Evolutionary conservation across 345 rosid genomes (phyloP).

Genomic region (Aegle marmelos): DNA sequence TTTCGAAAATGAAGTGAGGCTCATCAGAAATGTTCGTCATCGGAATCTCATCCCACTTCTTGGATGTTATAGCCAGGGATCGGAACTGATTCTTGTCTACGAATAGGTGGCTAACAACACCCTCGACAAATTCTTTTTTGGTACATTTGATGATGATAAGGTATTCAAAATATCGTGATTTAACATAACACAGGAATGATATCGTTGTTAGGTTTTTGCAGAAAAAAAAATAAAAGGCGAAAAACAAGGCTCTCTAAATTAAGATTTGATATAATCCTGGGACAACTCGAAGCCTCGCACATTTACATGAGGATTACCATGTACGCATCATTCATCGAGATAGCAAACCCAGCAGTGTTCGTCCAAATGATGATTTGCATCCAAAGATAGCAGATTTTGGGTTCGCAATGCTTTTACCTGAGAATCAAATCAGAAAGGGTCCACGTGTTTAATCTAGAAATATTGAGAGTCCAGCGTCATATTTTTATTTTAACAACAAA

Average conservation of each 20-base stretch:
- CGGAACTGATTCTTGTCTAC: slow-evolving; percentile 40
- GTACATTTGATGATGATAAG: background rate
- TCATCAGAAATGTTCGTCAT: slow-evolving; percentile 53
- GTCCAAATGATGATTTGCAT: slow-evolving; percentile 36
- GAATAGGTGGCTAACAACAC: slow-evolving; percentile 49
- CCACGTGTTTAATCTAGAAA: no score
- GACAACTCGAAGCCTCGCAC: slow-evolving; percentile 46
- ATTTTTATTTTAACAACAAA: no score
- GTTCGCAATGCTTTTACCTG: slow-evolving; percentile 45
- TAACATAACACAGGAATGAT: no score
- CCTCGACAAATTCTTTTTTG: slow-evolving; percentile 39
- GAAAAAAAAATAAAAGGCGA: slow-evolving; percentile 29
- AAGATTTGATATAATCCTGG: slow-evolving; percentile 36
- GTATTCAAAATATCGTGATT: no score
- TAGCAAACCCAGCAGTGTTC: slow-evolving; percentile 46
- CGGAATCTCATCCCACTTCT: slow-evolving; percentile 45
- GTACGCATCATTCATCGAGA: slow-evolving; percentile 52
- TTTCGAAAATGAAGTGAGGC: slow-evolving; percentile 41
- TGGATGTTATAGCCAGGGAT: slow-evolving; percentile 43
- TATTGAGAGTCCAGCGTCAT: no score
- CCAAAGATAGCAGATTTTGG: slow-evolving; percentile 58
- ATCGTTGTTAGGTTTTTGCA: background rate
- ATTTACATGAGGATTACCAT: slow-evolving; percentile 47
- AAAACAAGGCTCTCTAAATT: slow-evolving; percentile 30
- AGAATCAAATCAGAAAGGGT: slow-evolving; percentile 1